Percentiles rank a stretch among this genome's conserved stretches.
Evolutionary conservation across 2,329 filamentous ascomycete species (phyloP).

Genomic region (Cercospora zeae-maydis): DNA sequence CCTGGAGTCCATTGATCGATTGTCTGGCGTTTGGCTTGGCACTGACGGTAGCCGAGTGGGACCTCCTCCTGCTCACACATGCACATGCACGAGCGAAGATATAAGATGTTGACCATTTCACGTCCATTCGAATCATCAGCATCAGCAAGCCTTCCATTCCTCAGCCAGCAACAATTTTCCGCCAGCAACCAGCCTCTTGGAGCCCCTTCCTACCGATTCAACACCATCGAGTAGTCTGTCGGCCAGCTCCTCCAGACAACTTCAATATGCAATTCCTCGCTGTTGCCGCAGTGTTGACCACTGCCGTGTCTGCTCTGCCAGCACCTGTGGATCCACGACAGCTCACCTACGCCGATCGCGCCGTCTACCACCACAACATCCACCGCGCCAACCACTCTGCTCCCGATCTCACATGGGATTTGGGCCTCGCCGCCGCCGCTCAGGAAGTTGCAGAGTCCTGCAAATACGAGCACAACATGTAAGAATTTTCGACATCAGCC

Average conservation of each 20-base stretch:
- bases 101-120: neutral
- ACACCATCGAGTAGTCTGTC: neutral
- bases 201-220: neutral
- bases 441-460: constrained; percentile 61
- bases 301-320: constrained; percentile 3
- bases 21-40: neutral
- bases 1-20: constrained; percentile 2
- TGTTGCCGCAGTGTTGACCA: constrained; percentile 1
- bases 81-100: neutral
- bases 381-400: constrained; percentile 21
- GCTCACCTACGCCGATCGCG: constrained; percentile 5
- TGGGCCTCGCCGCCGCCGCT: constrained; percentile 62
- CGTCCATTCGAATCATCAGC: neutral
- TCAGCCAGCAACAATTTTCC: neutral
- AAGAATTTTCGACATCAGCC: constrained; percentile 30
- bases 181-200: neutral
- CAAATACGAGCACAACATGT: constrained; percentile 71
- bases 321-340: neutral
- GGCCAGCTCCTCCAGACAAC: neutral
- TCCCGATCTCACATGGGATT: constrained; percentile 60
- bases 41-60: neutral
- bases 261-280: constrained; percentile 6
- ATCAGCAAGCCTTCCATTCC: neutral
- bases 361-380: constrained; percentile 19
- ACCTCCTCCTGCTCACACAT: neutral